Evolutionary conservation across 2,329 filamentous ascomycete species (phyloP).

Genomic region (Colletotrichum chrysophilum): DNA sequence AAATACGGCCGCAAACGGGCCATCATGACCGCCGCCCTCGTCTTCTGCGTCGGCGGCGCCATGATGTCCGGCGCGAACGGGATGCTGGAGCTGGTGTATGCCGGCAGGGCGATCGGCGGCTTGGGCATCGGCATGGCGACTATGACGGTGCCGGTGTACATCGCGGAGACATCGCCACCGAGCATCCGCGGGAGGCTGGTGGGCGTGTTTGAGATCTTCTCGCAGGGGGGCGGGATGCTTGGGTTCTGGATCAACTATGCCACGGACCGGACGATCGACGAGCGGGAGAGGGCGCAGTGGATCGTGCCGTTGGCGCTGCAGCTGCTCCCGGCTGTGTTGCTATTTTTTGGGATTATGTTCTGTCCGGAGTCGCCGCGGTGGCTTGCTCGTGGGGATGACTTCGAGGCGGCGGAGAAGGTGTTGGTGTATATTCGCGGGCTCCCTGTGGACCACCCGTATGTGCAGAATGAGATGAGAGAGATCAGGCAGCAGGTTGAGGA

Average conservation of each 20-base stretch:
- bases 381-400: conserved; percentile 35
- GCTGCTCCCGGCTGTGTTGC: conserved; percentile 40
- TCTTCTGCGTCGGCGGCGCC: conserved; percentile 54
- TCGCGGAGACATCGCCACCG: conserved; percentile 60
- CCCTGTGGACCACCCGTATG: conserved; percentile 39
- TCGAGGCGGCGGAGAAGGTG: conserved; percentile 41
- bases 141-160: conserved; percentile 62
- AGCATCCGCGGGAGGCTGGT: conserved; percentile 57
- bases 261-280: conserved; percentile 27
- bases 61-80: conserved; percentile 35
- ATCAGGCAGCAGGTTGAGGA: conserved; percentile 55
- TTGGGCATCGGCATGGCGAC: conserved; percentile 55
- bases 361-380: conserved; percentile 42
- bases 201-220: conserved; percentile 55
- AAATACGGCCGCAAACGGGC: conserved; percentile 57
- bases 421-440: conserved; percentile 46
- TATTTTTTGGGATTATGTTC: conserved; percentile 37
- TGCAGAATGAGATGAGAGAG: conserved; percentile 46
- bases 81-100: conserved; percentile 59
- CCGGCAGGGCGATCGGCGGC: conserved; percentile 57
- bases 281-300: conserved; percentile 36
- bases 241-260: conserved; percentile 45
- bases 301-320: conserved; percentile 48
- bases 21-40: conserved; percentile 53
- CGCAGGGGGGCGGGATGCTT: conserved; percentile 54